These are phyloP conservation scores for Curvularia eragrostidis DNA, from an alignment of 2,329 filamentous ascomycete genomes.

Conservation along the genomic window DNA sequence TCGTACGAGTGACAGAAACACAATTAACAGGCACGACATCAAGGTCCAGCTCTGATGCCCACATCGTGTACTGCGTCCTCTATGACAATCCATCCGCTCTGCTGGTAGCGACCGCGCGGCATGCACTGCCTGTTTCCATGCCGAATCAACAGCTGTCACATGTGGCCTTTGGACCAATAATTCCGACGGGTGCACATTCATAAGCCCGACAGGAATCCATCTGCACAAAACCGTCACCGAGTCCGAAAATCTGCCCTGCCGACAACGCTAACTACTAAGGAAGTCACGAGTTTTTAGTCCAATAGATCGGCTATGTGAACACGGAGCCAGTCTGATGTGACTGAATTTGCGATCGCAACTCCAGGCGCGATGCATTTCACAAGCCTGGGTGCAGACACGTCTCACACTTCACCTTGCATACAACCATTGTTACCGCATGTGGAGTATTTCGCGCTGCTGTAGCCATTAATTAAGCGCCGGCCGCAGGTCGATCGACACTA, in stretches of 20 bases:
- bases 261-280: not conserved
- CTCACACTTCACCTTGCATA: slow-evolving; percentile 2
- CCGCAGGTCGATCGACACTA: slow-evolving; percentile 8
- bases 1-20: slow-evolving; percentile 13
- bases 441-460: slow-evolving; percentile 7
- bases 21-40: slow-evolving; percentile 8
- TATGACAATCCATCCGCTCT: slow-evolving; percentile 7
- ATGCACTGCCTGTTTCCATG: not conserved
- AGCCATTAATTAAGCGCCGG: slow-evolving; percentile 22
- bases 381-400: not conserved
- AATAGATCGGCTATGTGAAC: not conserved
- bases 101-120: slow-evolving; percentile 14
- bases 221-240: not conserved
- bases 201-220: not conserved
- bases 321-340: not conserved
- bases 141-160: slow-evolving; percentile 4
- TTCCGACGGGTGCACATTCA: not conserved
- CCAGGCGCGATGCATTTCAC: not conserved
- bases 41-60: slow-evolving; percentile 9
- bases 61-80: slow-evolving; percentile 11
- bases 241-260: not conserved
- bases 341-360: not conserved
- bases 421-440: slow-evolving; percentile 6
- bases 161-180: not conserved
- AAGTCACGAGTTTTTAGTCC: not conserved